These are phyloP conservation scores for Russula ochroleuca DNA, from an alignment of 768 basidiomycete species.

Conservation along the genomic window DNA sequence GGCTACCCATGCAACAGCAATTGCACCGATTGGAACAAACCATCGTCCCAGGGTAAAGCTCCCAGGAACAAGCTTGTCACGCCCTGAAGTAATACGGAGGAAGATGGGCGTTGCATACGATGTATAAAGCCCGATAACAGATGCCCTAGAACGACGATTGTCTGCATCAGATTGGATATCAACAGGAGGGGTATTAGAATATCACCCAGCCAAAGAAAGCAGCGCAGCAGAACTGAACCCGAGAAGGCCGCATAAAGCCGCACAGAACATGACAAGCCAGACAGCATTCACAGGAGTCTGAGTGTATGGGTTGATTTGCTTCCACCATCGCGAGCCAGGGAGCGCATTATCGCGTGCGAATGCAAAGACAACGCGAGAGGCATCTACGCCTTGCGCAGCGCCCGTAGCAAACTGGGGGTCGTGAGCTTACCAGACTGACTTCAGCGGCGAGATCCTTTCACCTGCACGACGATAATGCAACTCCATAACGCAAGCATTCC, in stretches of 20 bases:
- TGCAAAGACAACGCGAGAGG: constrained; percentile 70
- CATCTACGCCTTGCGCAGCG: constrained; percentile 70
- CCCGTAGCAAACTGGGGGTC: constrained; percentile 58
- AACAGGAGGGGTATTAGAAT: constrained; percentile 19
- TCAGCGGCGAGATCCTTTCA: constrained; percentile 23
- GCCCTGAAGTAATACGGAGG: constrained; percentile 64
- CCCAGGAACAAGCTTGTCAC: constrained; percentile 53
- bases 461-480: constrained; percentile 61
- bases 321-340: constrained; percentile 69
- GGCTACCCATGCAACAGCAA: constrained; percentile 62
- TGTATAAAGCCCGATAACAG: constrained; percentile 68
- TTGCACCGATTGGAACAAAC: constrained; percentile 53
- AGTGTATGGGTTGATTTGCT: constrained; percentile 52
- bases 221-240: constrained; percentile 63
- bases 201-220: constrained; percentile 61
- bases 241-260: constrained; percentile 57
- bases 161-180: neutral
- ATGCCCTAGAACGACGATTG: constrained; percentile 41
- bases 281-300: constrained; percentile 73
- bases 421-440: constrained; percentile 30
- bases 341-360: constrained; percentile 72
- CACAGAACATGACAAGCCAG: constrained; percentile 60
- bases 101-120: constrained; percentile 67
- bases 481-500: constrained; percentile 74
- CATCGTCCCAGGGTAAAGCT: constrained; percentile 58